These are phyloP conservation scores for Logfia minima DNA, from an alignment of 129 eudicot species.

Conservation along the genomic window DNA sequence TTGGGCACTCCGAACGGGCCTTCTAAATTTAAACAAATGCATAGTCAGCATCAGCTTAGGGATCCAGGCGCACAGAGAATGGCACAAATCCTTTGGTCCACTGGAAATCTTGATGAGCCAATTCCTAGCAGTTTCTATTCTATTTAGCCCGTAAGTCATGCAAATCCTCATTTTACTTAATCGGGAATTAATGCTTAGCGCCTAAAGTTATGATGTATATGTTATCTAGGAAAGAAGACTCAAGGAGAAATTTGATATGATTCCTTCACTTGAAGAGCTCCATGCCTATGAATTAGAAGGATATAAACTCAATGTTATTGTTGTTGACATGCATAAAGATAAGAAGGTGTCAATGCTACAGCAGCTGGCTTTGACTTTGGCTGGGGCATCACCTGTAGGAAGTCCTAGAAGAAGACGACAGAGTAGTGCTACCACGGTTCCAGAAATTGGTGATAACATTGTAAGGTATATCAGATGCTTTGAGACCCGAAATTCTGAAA, in stretches of 20 bases:
- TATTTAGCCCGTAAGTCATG: constrained; percentile 51
- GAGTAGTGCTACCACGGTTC: constrained; percentile 63
- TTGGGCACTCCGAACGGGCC: constrained; percentile 37
- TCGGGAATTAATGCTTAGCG: not conserved
- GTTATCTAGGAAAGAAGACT: constrained; percentile 70
- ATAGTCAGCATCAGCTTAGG: constrained; percentile 41
- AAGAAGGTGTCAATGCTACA: constrained; percentile 78
- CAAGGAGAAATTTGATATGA: constrained; percentile 67
- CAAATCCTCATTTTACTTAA: not conserved
- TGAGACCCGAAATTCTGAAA: not conserved
- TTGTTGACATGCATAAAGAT: constrained; percentile 70
- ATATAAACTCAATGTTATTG: constrained; percentile 55
- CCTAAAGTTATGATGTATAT: constrained; percentile 3
- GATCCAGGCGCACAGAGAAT: constrained; percentile 45
- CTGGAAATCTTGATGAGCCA: constrained; percentile 66
- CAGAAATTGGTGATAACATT: constrained; percentile 86
- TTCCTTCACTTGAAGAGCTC: constrained; percentile 79
- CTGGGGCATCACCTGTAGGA: constrained; percentile 69
- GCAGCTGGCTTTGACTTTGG: constrained; percentile 73
- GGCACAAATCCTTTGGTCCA: constrained; percentile 71
- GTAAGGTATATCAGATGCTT: constrained; percentile 47
- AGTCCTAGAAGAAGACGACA: constrained; percentile 68
- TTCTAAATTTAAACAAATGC: constrained; percentile 39
- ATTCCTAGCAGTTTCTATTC: constrained; percentile 76
- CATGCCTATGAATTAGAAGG: constrained; percentile 59